Evolutionary conservation across 2,329 filamentous ascomycete species (phyloP).

Genomic region (Cyphellophora attinorum): DNA sequence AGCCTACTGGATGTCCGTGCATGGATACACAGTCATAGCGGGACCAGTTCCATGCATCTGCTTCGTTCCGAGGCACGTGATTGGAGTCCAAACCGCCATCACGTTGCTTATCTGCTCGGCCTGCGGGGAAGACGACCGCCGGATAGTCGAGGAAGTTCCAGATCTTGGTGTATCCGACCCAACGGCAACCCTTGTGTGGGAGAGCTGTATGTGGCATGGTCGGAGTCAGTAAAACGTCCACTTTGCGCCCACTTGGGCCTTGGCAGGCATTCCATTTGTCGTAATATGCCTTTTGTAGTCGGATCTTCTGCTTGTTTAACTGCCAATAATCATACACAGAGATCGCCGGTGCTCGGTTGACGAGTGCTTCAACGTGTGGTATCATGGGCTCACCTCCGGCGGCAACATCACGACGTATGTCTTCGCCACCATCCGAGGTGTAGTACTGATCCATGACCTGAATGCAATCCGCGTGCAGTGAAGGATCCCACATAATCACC

Average conservation of each 20-base stretch:
- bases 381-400: slow-evolving; percentile 51
- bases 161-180: slow-evolving; percentile 48
- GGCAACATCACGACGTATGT: slow-evolving; percentile 46
- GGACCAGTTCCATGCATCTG: slow-evolving; percentile 44
- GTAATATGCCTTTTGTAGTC: slow-evolving; percentile 46
- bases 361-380: slow-evolving; percentile 47
- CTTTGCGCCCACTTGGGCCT: slow-evolving; percentile 35
- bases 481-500: slow-evolving; percentile 22
- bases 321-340: slow-evolving; percentile 61
- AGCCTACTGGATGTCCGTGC: slow-evolving; percentile 38
- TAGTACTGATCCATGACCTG: slow-evolving; percentile 44
- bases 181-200: slow-evolving; percentile 22
- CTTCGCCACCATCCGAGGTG: slow-evolving; percentile 53
- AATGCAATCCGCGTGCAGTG: slow-evolving; percentile 12
- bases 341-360: slow-evolving; percentile 44
- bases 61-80: slow-evolving; percentile 39
- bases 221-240: slow-evolving; percentile 50
- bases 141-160: slow-evolving; percentile 57
- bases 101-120: slow-evolving; percentile 14
- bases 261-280: slow-evolving; percentile 46
- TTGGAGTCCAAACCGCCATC: slow-evolving; percentile 26
- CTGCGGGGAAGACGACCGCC: slow-evolving; percentile 44
- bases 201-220: slow-evolving; percentile 45
- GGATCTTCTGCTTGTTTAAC: slow-evolving; percentile 49
- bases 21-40: slow-evolving; percentile 35